Evolutionary conservation across 495 filamentous ascomycete genomes (phyloP), one percentile per base, ranked within the genome.

Genomic region (Penicillium cinerascens): DNA sequence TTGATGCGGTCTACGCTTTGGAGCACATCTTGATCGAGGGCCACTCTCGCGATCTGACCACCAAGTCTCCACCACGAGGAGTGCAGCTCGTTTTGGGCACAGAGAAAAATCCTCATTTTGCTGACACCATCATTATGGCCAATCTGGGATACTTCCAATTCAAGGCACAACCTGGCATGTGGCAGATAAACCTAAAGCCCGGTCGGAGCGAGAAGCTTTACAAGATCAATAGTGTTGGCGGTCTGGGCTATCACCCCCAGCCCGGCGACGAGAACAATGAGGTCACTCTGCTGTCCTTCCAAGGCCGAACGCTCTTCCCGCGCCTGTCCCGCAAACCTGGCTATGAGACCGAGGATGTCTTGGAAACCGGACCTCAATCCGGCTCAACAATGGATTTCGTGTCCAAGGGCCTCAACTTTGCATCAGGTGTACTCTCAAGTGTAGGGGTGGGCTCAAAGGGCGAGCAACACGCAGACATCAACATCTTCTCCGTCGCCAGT

Each of bases 101-200:
- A 2, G 87, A 91, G 55, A 80, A 80, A 29, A 78, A 92, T 52
- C 82, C 85, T 13, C 81, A 91, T 64, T 85, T 87, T 57, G 86
- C 88, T 18, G 95, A 97, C 63, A 99, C 95, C n/a, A 96, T 97
- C 64, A 87, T 99, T 75, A 99, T 99, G 95, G 87, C 92, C 48
- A 99, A 99, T 63, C 67, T 99, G 27, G 95, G 95, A 2, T 99
- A 96, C 68, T 97, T 99, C 75, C 95, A 99, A 63, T 99, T 99
- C 80, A 99, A 99, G 64, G 90, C 91, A 7, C 96, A 96, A 59
- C 95, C 95, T 0, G 95, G 95, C 21, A 79, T 89, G 56, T 99
- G 89, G 81, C 90, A 87, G 52, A 87, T 99, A 58, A 79, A 79
- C 46, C 78, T 97, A 17, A 87, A 96, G 68, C 78, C 87, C 39